Conservation (phyloP, 1,284 basidiomycete genomes). For the Apiotrichum siamense region DNA sequence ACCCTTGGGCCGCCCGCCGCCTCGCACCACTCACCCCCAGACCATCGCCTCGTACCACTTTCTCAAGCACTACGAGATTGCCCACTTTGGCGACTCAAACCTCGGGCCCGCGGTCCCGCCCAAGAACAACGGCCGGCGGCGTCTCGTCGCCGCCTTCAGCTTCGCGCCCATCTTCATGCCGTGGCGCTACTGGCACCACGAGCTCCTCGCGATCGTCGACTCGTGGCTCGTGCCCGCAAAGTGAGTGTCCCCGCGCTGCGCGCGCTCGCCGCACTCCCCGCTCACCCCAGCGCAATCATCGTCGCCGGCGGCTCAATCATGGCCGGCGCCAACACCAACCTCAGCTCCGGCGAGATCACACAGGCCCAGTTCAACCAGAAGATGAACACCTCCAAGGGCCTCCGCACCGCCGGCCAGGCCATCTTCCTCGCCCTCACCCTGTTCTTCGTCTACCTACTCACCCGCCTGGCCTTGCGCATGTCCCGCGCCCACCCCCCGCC, state of each 20-base stretch:
- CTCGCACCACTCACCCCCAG: neutral
- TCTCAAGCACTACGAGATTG: conserved; percentile 14
- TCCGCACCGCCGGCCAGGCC: conserved; percentile 27
- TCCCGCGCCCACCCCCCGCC: neutral
- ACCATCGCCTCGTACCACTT: conserved; percentile 20
- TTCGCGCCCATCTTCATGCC: conserved; percentile 9
- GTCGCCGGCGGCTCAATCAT: conserved; percentile 27
- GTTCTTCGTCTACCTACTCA: conserved; percentile 17
- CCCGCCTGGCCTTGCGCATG: neutral
- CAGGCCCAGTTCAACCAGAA: neutral
- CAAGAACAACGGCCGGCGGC: neutral
- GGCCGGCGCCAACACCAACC: neutral
- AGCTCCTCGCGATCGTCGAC: conserved; percentile 13
- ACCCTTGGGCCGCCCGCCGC: too few species aligned
- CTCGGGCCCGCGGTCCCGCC: neutral
- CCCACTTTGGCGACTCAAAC: conserved; percentile 4
- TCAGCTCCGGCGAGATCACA: neutral
- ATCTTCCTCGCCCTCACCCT: conserved; percentile 29
- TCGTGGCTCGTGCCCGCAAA: conserved; percentile 21
- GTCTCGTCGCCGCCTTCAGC: neutral
- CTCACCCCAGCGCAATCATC: conserved; percentile 24
- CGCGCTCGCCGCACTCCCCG: neutral
- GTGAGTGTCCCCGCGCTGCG: neutral
- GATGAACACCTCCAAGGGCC: conserved; percentile 11
- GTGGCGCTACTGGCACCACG: conserved; percentile 8